These are phyloP conservation scores for Amoebophrya sp. DNA, from an alignment of 169 alveolate genomes.

Conservation along the genomic window DNA sequence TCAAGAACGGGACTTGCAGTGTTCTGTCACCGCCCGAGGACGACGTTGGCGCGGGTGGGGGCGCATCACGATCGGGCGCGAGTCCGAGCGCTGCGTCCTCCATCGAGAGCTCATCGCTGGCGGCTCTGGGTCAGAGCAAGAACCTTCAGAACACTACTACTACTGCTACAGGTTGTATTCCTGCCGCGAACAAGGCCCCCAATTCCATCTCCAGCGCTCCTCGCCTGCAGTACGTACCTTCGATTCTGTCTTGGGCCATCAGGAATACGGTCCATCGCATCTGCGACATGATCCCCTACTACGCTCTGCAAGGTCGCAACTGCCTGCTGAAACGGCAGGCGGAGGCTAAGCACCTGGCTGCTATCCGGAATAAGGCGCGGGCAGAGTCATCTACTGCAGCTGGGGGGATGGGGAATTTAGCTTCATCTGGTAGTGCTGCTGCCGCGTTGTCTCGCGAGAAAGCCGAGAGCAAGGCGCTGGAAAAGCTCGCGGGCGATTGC, in stretches of 20 bases:
- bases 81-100: too few species aligned
- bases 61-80: neutral
- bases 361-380: too few species aligned
- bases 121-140: neutral
- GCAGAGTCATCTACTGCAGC: too few species aligned
- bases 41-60: neutral
- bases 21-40: too few species aligned
- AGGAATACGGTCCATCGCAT: neutral
- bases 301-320: neutral
- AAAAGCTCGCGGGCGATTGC: too few species aligned
- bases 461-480: too few species aligned
- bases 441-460: too few species aligned
- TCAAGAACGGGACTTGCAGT: too few species aligned
- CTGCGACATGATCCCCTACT: neutral
- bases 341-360: neutral
- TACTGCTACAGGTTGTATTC: too few species aligned
- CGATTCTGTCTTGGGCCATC: neutral
- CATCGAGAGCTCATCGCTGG: neutral
- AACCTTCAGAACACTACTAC: neutral
- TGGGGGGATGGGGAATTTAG: too few species aligned
- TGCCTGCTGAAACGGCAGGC: neutral
- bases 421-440: too few species aligned
- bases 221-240: neutral
- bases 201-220: neutral
- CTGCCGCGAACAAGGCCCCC: too few species aligned